Percentiles rank a stretch among this genome's conserved stretches.
These are phyloP conservation scores for Cladosporium sp. DNA, from an alignment of 2,329 filamentous ascomycete species.

Conservation along the genomic window DNA sequence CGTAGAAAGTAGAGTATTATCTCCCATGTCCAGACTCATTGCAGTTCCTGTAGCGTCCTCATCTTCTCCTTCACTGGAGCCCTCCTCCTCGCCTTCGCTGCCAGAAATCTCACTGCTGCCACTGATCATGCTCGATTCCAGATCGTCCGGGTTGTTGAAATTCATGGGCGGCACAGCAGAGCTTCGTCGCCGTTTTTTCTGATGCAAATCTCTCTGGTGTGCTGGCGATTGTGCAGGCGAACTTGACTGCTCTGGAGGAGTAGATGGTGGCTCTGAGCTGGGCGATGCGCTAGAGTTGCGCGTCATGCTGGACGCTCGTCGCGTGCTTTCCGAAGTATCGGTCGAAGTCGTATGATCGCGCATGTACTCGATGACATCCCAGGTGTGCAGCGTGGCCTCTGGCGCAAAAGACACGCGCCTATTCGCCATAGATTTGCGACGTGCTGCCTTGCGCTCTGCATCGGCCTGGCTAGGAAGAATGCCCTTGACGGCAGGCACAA, in stretches of 20 bases:
- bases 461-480: slow-evolving; percentile 57
- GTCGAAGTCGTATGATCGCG: slow-evolving; percentile 80
- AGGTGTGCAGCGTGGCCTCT: slow-evolving; percentile 94
- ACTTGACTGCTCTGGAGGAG: slow-evolving; percentile 54
- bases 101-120: slow-evolving; percentile 42
- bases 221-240: slow-evolving; percentile 46
- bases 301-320: slow-evolving; percentile 63
- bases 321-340: slow-evolving; percentile 66
- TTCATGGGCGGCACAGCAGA: slow-evolving; percentile 63
- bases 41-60: slow-evolving; percentile 69
- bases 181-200: slow-evolving; percentile 58
- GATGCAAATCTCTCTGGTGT: slow-evolving; percentile 61
- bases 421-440: slow-evolving; percentile 72
- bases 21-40: slow-evolving; percentile 72
- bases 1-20: slow-evolving; percentile 41
- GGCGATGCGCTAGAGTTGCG: slow-evolving; percentile 28
- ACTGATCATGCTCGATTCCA: slow-evolving; percentile 73
- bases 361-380: slow-evolving; percentile 85
- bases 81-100: slow-evolving; percentile 52
- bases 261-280: slow-evolving; percentile 56
- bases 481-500: slow-evolving; percentile 48
- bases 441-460: slow-evolving; percentile 72
- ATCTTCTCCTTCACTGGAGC: slow-evolving; percentile 52
- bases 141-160: slow-evolving; percentile 60
- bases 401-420: slow-evolving; percentile 94